These are phyloP conservation scores for Betula pendula DNA, from an alignment of 306 rosid genomes.

Conservation along the genomic window DNA sequence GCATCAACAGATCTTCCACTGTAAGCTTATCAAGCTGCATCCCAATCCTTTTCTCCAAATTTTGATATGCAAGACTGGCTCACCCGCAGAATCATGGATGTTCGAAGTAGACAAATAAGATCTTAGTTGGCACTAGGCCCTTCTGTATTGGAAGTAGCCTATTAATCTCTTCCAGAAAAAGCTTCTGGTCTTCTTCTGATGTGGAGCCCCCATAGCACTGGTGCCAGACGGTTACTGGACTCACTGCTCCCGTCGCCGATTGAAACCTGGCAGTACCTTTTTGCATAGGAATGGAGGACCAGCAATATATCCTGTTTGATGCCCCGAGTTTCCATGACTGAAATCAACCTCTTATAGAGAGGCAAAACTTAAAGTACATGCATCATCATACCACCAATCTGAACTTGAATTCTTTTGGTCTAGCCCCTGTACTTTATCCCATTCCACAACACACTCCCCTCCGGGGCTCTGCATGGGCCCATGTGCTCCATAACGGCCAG, in stretches of 20 bases:
- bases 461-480: constrained; percentile 99
- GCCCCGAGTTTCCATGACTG: constrained; percentile 87
- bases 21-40: constrained; percentile 94
- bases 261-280: constrained; percentile 77
- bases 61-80: constrained; percentile 67
- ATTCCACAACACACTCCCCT: constrained; percentile 97
- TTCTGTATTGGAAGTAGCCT: constrained; percentile 76
- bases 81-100: constrained; percentile 86
- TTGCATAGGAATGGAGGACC: constrained; percentile 83
- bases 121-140: constrained; percentile 72
- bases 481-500: constrained; percentile 92
- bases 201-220: constrained; percentile 62
- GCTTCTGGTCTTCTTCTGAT: constrained; percentile 82
- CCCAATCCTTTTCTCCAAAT: constrained; percentile 82
- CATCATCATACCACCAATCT: constrained; percentile 99
- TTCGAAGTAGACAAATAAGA: constrained; percentile 79
- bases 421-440: constrained; percentile 98
- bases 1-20: constrained; percentile 94
- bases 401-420: constrained; percentile 73
- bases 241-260: constrained; percentile 75
- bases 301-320: constrained; percentile 79
- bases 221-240: constrained; percentile 51
- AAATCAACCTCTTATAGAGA: constrained; percentile 74
- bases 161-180: constrained; percentile 77
- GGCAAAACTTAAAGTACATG: constrained; percentile 67